phyloP scores from a whole-genome alignment of 305 asterid genomes.

The Rubia balearica region DNA sequence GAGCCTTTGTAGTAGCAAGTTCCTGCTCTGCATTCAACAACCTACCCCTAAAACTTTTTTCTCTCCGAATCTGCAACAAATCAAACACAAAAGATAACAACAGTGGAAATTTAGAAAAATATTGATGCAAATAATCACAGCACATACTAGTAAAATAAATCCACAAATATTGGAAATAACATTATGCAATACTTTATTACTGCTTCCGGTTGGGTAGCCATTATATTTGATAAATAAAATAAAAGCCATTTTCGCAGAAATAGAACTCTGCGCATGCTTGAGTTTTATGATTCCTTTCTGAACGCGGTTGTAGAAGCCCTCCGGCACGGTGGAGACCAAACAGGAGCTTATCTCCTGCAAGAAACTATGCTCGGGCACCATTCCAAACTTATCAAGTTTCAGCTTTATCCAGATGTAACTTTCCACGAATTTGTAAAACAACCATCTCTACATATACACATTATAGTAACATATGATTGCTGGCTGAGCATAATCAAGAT shows the following conservation, averaged over 20 bases:
- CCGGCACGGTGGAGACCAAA: conserved; percentile 27
- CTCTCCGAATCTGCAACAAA: conserved; percentile 63
- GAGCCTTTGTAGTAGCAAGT: conserved; percentile 83
- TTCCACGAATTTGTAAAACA: too few species aligned
- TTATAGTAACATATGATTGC: too few species aligned
- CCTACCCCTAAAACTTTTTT: conserved; percentile 55
- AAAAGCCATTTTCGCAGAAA: too few species aligned
- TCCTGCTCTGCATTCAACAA: conserved; percentile 73
- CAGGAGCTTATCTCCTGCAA: too few species aligned
- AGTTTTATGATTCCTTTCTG: conserved; percentile 34
- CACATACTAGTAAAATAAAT: neutral
- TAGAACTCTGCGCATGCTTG: neutral
- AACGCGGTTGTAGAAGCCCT: conserved; percentile 37
- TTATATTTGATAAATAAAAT: neutral
- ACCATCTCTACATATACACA: too few species aligned
- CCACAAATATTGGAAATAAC: neutral
- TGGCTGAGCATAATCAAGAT: too few species aligned
- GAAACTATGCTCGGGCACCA: too few species aligned
- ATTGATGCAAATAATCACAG: neutral
- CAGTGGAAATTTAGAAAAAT: conserved; percentile 6
- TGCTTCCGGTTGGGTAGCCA: neutral
- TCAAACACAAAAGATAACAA: conserved; percentile 15
- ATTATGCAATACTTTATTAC: neutral
- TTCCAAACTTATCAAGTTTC: too few species aligned
- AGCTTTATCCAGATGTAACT: too few species aligned